Conservation (phyloP, 257 asterid genomes). For the Salvia miltiorrhiza region DNA sequence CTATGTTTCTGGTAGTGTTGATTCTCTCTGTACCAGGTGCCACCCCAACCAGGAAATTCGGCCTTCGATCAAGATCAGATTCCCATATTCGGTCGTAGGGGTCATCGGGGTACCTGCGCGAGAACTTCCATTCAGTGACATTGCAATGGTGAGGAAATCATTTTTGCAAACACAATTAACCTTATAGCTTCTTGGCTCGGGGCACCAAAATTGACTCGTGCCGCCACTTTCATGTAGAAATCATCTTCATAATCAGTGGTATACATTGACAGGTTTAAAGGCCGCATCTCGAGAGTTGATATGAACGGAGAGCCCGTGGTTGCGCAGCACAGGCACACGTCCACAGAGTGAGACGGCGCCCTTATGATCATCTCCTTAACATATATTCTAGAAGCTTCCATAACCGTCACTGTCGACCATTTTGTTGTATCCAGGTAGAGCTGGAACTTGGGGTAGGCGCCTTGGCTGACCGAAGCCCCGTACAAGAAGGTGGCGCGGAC, state of each 20-base stretch:
- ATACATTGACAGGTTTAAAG: constrained; percentile 85
- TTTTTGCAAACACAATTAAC: no score
- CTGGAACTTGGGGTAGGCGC: constrained; percentile 81
- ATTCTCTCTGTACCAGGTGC: constrained; percentile 90
- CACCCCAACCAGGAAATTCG: constrained; percentile 86
- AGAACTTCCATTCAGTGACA: constrained; percentile 7
- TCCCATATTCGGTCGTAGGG: constrained; percentile 97
- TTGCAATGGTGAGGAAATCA: background rate
- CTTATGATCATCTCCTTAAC: constrained; percentile 83
- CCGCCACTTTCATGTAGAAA: constrained; percentile 67
- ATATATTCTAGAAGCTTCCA: constrained; percentile 66
- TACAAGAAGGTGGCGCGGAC: constrained; percentile 81
- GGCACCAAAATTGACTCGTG: constrained; percentile 90
- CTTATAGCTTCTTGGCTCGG: constrained; percentile 49
- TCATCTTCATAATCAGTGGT: constrained; percentile 88
- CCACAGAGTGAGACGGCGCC: constrained; percentile 64
- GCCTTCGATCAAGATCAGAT: constrained; percentile 72
- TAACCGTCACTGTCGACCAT: constrained; percentile 78
- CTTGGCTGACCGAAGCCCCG: constrained; percentile 49
- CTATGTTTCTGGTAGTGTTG: constrained; percentile 51
- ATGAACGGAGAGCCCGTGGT: constrained; percentile 86
- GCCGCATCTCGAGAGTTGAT: constrained; percentile 89
- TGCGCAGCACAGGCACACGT: constrained; percentile 90
- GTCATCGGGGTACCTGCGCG: constrained; percentile 83
- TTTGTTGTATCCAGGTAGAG: constrained; percentile 82